Conservation (phyloP, 2,329 filamentous ascomycete genomes). For the Aureobasidium uvarum region DNA sequence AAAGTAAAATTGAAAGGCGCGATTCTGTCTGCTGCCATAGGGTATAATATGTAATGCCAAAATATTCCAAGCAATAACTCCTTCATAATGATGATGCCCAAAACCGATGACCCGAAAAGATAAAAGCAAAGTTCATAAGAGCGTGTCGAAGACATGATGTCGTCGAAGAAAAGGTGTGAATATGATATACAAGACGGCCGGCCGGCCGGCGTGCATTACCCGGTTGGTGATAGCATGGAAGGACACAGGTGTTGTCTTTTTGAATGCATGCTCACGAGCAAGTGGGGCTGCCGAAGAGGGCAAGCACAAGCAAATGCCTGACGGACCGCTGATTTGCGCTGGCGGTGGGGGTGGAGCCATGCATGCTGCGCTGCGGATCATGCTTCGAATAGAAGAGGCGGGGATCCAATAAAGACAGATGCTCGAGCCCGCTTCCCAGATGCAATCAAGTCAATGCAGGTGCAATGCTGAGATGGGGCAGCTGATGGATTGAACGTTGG, state of each 20-base stretch:
- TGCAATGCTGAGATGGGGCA: slow-evolving; percentile 4
- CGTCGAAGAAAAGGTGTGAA: slow-evolving; percentile 1
- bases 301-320: neutral
- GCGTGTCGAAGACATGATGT: slow-evolving; percentile 11
- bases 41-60: slow-evolving; percentile 14
- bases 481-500: slow-evolving; percentile 18
- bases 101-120: slow-evolving; percentile 8
- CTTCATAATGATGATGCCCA: neutral
- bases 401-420: slow-evolving; percentile 1
- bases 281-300: neutral
- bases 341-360: slow-evolving; percentile 17
- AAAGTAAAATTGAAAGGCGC: slow-evolving; percentile 1
- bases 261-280: slow-evolving; percentile 6
- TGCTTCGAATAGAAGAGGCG: slow-evolving; percentile 23
- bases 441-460: slow-evolving; percentile 16
- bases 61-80: neutral
- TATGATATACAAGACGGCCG: neutral
- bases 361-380: slow-evolving; percentile 19
- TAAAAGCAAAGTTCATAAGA: slow-evolving; percentile 7
- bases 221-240: neutral
- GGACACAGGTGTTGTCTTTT: neutral
- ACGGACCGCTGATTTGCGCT: slow-evolving; percentile 8
- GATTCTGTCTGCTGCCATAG: slow-evolving; percentile 18
- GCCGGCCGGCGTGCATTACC: neutral
- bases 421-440: slow-evolving; percentile 2